Base-by-base conservation (phyloP, 116 monocot species). In the Zostera marina region DNA sequence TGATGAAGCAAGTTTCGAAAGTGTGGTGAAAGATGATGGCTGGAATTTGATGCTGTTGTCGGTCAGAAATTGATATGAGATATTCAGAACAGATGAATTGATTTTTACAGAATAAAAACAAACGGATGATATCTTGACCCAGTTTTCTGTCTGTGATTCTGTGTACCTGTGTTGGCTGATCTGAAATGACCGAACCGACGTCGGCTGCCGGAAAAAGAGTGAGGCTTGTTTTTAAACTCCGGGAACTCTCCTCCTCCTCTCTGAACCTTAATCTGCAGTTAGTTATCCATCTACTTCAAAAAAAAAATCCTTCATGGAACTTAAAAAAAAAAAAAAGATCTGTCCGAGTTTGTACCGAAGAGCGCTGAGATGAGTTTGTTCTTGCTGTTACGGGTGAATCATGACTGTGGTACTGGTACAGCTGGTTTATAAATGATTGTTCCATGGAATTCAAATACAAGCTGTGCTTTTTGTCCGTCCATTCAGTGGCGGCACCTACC, bases 391-490 rank as follows among this genome's bases (percentile, higher is more conserved):
- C n/a, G n/a, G 60, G 22, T 60, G 54, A 69, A 57, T 66, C 55
- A 41, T 60, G 47, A 13, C 69, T 55, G 68, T 73, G 59, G 23
- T 61, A 61, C 58, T 12, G 58, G 42, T 87, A 79, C 52, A 87
- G 57, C 49, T 79, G 78, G 63, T 71, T 55, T 5, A 87, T 66
- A 44, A 87, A 87, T 48, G 81, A 71, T 69, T 78, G 73, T 71
- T 87, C 87, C 19, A 87, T 79, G 17, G 78, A 81, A 69, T 74
- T 76, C 52, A 87, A 78, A 76, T 71, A 87, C 48, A 45, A 51
- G 51, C 68, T 71, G 57, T 87, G 87, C 56, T 79, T 87, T 64
- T 79, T 79, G 48, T 87, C 72, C 42, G 87, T 87, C 87, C 87
- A 87, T 44, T 72, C 70, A 21, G 26, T 73, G 41, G 60, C 51